Evolutionary conservation across 1,284 basidiomycete genomes (phyloP).

Genomic region (Lignosus rhinocerotis): DNA sequence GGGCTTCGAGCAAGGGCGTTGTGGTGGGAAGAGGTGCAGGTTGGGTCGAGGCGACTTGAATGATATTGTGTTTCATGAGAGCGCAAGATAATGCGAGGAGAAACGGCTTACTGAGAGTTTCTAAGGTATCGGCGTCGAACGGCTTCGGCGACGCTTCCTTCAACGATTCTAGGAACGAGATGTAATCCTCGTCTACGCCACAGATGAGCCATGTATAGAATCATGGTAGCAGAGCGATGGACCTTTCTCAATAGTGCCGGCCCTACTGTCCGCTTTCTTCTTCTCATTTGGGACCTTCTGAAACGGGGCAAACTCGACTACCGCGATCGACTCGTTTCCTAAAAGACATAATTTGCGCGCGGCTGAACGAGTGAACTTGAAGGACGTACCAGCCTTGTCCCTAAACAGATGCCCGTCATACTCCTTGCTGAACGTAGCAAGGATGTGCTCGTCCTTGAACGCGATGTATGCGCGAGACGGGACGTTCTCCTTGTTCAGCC

Average conservation of each 20-base stretch:
- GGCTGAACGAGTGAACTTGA: not conserved
- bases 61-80: constrained; percentile 37
- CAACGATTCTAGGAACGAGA: constrained; percentile 75
- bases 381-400: constrained; percentile 80
- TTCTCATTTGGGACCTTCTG: constrained; percentile 82
- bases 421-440: constrained; percentile 78
- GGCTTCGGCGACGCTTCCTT: constrained; percentile 48
- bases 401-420: constrained; percentile 93
- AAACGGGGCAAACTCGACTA: constrained; percentile 94
- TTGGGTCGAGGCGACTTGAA: constrained; percentile 59
- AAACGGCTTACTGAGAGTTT: constrained; percentile 55
- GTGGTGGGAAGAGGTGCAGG: constrained; percentile 66
- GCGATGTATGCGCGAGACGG: constrained; percentile 91
- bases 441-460: constrained; percentile 74
- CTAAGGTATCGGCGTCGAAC: constrained; percentile 58
- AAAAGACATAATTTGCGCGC: not conserved
- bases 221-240: not conserved
- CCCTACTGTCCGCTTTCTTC: constrained; percentile 69
- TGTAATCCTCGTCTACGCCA: constrained; percentile 44
- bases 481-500: constrained; percentile 78
- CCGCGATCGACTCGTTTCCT: constrained; percentile 86
- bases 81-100: not conserved
- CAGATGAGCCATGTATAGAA: not conserved
- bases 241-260: constrained; percentile 81
- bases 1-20: constrained; percentile 86